Conservation (phyloP, 192 early-diverging fungal genomes). For the Thoreauomyces humboldtii region DNA sequence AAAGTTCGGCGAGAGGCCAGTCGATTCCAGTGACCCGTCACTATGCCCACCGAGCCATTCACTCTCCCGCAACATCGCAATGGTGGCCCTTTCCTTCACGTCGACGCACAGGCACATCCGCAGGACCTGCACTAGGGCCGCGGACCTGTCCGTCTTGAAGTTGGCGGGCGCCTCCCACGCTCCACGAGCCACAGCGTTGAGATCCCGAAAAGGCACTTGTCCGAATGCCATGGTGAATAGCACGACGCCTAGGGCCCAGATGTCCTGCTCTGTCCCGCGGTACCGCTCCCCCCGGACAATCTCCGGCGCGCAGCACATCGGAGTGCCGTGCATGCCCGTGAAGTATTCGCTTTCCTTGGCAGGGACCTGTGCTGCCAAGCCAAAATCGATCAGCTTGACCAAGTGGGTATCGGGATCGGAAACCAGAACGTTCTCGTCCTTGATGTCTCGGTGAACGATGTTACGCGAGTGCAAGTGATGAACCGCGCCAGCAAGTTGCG, state of each 20-base stretch:
- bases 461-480: conserved; percentile 41
- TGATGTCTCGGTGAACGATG: conserved; percentile 56
- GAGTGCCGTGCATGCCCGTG: conserved; percentile 67
- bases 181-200: conserved; percentile 44
- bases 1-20: no score
- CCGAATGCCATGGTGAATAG: conserved; percentile 59
- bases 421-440: conserved; percentile 62
- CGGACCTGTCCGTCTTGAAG: conserved; percentile 21
- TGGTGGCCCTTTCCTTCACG: conserved; percentile 68
- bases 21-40: no score
- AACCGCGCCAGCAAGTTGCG: conserved; percentile 39
- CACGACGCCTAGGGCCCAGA: conserved; percentile 59
- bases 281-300: conserved; percentile 50
- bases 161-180: no score
- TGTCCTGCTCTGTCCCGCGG: conserved; percentile 49
- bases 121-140: conserved; percentile 50
- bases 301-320: conserved; percentile 60
- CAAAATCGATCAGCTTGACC: conserved; percentile 60
- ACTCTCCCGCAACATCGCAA: conserved; percentile 70
- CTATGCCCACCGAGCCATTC: no score
- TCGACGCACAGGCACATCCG: conserved; percentile 72
- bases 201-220: conserved; percentile 47
- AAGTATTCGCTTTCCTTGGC: conserved; percentile 50
- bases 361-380: conserved; percentile 54
- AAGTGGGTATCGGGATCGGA: conserved; percentile 40